Percentiles rank a stretch among this genome's conserved stretches.
Evolutionary conservation across 441 rosid species (phyloP).

Genomic region (Rhodomyrtus psidioides): DNA sequence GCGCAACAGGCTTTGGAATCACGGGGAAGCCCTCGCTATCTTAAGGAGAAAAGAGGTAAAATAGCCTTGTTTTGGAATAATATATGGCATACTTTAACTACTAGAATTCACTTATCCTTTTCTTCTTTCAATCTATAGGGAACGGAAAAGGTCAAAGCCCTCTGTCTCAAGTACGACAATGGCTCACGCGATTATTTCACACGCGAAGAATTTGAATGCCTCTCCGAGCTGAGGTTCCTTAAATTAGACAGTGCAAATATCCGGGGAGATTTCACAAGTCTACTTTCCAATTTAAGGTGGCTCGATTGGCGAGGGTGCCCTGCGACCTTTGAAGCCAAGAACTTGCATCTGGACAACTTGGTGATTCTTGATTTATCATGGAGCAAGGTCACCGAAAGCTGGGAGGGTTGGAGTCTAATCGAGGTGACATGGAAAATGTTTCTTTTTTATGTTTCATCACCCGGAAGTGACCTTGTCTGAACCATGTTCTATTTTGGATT

Average conservation of each 20-base stretch:
- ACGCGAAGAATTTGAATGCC: background rate
- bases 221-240: background rate
- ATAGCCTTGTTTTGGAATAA: background rate
- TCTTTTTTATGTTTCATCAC: background rate
- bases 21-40: accelerated
- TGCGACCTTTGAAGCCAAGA: accelerated
- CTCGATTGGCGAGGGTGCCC: background rate
- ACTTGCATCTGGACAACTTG: background rate
- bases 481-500: background rate
- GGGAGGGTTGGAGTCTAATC: background rate
- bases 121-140: background rate
- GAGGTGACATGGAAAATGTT: background rate
- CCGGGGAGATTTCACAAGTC: accelerated
- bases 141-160: background rate
- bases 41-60: background rate
- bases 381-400: background rate
- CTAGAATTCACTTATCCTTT: background rate
- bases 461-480: background rate
- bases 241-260: background rate
- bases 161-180: background rate
- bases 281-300: background rate
- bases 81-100: background rate
- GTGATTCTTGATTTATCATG: background rate
- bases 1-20: background rate
- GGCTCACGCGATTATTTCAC: background rate